These are phyloP conservation scores for Dentiscutata heterogama DNA, from an alignment of 371 early-diverging fungal species.

Conservation along the genomic window DNA sequence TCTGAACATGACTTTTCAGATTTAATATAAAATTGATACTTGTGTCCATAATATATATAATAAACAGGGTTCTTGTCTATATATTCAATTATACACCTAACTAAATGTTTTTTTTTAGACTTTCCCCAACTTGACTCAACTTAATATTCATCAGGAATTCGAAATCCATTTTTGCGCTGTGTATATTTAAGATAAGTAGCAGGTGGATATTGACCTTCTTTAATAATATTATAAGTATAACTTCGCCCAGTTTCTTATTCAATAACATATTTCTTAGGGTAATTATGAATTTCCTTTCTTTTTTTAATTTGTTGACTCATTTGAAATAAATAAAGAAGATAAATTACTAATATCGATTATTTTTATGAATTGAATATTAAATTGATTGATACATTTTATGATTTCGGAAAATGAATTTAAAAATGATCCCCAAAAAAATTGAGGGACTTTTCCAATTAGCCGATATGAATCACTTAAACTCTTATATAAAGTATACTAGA, in stretches of 20 bases:
- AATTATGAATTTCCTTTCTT: background rate
- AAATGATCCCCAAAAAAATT: background rate
- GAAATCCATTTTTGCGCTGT: background rate
- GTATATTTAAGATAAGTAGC: background rate
- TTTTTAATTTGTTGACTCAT: too few relatives aligned
- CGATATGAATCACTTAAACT: too few relatives aligned
- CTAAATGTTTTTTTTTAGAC: background rate
- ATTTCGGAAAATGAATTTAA: background rate
- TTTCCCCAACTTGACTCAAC: background rate
- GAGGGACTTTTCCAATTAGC: background rate
- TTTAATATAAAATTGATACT: background rate
- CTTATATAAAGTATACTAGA: too few relatives aligned
- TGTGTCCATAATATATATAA: background rate
- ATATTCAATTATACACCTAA: constrained; percentile 12
- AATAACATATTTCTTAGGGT: background rate
- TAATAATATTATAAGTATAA: constrained; percentile 25
- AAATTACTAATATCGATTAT: background rate
- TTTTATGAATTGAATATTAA: background rate
- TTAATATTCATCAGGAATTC: constrained; percentile 7
- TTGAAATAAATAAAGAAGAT: background rate
- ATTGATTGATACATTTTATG: too few relatives aligned
- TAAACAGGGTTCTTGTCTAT: background rate
- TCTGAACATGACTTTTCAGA: constrained; percentile 11
- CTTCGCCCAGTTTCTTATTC: background rate
- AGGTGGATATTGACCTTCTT: background rate